Conservation (phyloP, 371 early-diverging fungal species). For the Haplosporangium sp. region DNA sequence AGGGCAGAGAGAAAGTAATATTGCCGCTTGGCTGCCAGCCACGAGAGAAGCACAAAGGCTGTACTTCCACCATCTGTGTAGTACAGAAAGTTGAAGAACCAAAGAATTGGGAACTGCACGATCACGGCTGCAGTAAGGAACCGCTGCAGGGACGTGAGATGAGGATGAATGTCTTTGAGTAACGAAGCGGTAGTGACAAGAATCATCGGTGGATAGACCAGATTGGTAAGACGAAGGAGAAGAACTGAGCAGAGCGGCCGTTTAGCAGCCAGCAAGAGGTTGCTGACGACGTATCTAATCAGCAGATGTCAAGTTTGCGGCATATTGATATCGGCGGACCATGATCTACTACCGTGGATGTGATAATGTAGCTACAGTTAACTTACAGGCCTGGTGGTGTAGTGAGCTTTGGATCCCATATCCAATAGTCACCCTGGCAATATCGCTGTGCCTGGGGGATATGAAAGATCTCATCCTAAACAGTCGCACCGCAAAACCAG, state of each 20-base stretch:
- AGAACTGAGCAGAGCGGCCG: constrained; percentile 59
- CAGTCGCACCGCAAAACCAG: neutral
- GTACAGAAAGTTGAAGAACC: constrained; percentile 87
- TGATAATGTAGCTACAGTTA: neutral
- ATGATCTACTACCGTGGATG: neutral
- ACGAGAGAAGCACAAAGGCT: constrained; percentile 79
- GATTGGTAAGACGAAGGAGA: constrained; percentile 70
- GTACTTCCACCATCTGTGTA: constrained; percentile 94
- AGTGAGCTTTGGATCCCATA: constrained; percentile 94
- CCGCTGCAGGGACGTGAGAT: constrained; percentile 13
- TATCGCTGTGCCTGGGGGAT: constrained; percentile 91
- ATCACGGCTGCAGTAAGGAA: constrained; percentile 68
- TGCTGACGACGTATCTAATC: constrained; percentile 62
- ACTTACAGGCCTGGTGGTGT: constrained; percentile 96
- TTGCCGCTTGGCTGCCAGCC: constrained; percentile 64
- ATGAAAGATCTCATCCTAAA: constrained; percentile 85
- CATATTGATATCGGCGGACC: neutral
- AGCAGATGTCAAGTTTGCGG: neutral
- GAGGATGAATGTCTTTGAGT: constrained; percentile 56
- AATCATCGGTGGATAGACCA: constrained; percentile 62
- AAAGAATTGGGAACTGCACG: constrained; percentile 80
- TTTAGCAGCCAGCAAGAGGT: constrained; percentile 28
- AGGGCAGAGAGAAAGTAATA: constrained; percentile 64
- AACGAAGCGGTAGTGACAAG: constrained; percentile 61
- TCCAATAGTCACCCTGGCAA: constrained; percentile 74